Evolutionary conservation across 2,329 filamentous ascomycete species (phyloP), one percentile per base, ranked within the genome.

Genomic region (Hawksworthiomyces lignivorus): DNA sequence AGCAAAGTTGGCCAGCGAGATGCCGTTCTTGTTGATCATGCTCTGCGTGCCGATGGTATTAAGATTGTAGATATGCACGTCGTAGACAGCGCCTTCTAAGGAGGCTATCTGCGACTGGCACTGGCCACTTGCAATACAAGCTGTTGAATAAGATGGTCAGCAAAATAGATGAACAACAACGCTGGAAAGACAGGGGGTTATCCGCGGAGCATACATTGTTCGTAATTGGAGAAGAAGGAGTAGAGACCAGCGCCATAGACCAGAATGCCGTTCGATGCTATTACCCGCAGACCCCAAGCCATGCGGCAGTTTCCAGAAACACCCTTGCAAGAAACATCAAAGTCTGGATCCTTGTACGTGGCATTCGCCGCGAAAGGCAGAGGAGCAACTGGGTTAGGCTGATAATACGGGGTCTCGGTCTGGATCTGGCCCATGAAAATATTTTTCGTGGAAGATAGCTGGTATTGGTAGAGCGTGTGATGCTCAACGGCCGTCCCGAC

Each of bases 321-420:
- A 8, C 52, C 53, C 10, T 35, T 49, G 46, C 72, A 74, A 26
- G 61, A 54, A 0, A 53, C 48, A 31, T 61, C 69, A 67, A 70
- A 84, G 58, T 64, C 63, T 0, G 73, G 74, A 48, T 80, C 73
- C 44, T 64, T 57, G 41, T 70, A 60, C 11, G 62, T 54, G 1
- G 58, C 32, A 21, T 53, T 50, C 17, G 62, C 52, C 0, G 65
- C 54, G 60, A 83, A 84, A 1, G 78, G 82, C 7, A 63, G 62
- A 0, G 70, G 67, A 0, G 80, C 75, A 34, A 62, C 63, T 0
- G 82, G 82, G 49, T 69, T 72, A 12, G 80, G 76, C 60, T 85
- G 81, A 62, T 73, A 85, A 59, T 87, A 86, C 1, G 82, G 75
- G 5, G 81, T 80, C 58, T 86, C 82, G 37, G 80, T 80, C 56